Evolutionary conservation across 2,329 filamentous ascomycete genomes (phyloP), one percentile per base, ranked within the genome.

Genomic region (Chaetoscypha palmicola): DNA sequence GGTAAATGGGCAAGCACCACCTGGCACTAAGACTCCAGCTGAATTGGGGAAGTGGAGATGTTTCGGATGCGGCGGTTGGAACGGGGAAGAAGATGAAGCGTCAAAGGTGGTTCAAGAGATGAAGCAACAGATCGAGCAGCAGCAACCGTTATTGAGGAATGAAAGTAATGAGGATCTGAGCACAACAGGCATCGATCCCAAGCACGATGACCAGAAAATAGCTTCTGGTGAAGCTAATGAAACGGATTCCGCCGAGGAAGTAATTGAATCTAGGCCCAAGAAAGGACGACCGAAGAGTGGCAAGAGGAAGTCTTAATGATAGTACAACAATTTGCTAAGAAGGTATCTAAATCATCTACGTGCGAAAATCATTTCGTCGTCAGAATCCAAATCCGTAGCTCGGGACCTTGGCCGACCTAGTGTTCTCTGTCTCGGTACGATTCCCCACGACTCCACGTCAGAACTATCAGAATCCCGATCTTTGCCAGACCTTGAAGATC

Each of bases 1-100:
- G 1, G 90, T 98, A 37, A 98, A 98, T 61, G 92, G 94, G 0
- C 92, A 96, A 62, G 92, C 92, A 3, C 90, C 92, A 1, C 91
- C 92, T 0, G 92, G 92, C 1, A 82, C 85, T 0, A 83, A 79
- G 54, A 77, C 73, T 0, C 67, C 91, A 1, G 79, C 86, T 30
- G 90, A 96, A 40, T 59, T 98, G 1, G 92, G 91, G 2, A 72
- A 73, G 49, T 98, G 92, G 92, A 80, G 82, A 48, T 98, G 92
- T 64, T 84, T 86, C 62, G 78, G 78, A n/a, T 98, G 92, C 59
- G 81, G 83, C 8, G 72, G 79, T 1, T 74, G 76, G 68, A 98
- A 98, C 61, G 91, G 91, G 0, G 78, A 85, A 57, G 78, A 88
- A 56, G 86, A 83, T 49, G 86, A 91, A 62, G 82, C 91, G 40